Evolutionary conservation across 2,329 filamentous ascomycete genomes (phyloP).

Genomic region (Calonectria leucothoes): DNA sequence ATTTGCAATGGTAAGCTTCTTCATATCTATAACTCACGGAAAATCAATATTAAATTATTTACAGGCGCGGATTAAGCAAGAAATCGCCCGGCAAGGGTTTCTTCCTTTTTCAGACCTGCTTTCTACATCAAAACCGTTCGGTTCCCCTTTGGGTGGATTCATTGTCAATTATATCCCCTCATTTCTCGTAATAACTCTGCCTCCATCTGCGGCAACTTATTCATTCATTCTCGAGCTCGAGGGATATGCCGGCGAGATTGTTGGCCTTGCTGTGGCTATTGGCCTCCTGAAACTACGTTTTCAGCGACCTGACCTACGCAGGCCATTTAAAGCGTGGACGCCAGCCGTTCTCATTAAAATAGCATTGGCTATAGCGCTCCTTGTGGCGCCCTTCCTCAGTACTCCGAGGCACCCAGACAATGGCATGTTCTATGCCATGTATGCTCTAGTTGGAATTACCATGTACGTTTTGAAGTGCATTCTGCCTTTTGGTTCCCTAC

Average conservation of each 20-base stretch:
- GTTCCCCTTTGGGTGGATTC: slow-evolving; percentile 74
- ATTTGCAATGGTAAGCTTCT: slow-evolving; percentile 70
- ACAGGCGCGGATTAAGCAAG: slow-evolving; percentile 76
- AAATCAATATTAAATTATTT: slow-evolving; percentile 22
- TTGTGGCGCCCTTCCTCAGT: slow-evolving; percentile 73
- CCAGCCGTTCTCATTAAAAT: slow-evolving; percentile 69
- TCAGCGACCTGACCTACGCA: slow-evolving; percentile 67
- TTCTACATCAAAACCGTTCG: slow-evolving; percentile 74
- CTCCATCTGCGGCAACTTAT: slow-evolving; percentile 74
- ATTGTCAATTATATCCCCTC: slow-evolving; percentile 77
- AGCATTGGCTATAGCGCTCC: slow-evolving; percentile 62
- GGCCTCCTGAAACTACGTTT: slow-evolving; percentile 72
- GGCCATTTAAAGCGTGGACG: slow-evolving; percentile 75
- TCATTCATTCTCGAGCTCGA: slow-evolving; percentile 80
- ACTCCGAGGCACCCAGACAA: slow-evolving; percentile 59
- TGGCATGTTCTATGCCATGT: slow-evolving; percentile 65
- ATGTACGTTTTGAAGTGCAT: slow-evolving; percentile 56
- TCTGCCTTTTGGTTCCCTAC: neutral
- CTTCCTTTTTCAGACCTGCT: slow-evolving; percentile 71
- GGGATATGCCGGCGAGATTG: slow-evolving; percentile 73
- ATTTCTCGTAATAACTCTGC: slow-evolving; percentile 72
- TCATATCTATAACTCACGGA: neutral
- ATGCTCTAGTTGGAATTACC: slow-evolving; percentile 63
- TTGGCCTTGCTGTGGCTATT: slow-evolving; percentile 65
- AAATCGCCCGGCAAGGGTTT: slow-evolving; percentile 78